Percentiles rank a stretch among this genome's conserved stretches.
Evolutionary conservation across 2,329 filamentous ascomycete genomes (phyloP).

Genomic region (Cytospora paraplurivora): DNA sequence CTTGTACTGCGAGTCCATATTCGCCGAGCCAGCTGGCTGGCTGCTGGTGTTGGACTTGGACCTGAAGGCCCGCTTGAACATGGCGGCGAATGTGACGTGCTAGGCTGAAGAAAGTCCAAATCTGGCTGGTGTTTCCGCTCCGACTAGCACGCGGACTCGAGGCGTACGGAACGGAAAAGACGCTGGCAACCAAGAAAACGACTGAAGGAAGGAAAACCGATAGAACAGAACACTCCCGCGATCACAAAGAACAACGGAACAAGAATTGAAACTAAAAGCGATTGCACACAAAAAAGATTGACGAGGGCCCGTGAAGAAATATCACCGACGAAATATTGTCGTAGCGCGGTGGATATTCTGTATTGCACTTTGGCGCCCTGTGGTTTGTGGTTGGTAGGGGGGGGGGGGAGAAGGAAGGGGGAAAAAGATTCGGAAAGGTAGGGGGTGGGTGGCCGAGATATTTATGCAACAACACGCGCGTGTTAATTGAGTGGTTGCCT

Average conservation of each 20-base stretch:
- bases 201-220: conserved; percentile 50
- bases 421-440: conserved; percentile 40
- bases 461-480: conserved; percentile 32
- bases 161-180: conserved; percentile 33
- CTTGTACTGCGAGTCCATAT: conserved; percentile 52
- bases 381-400: conserved; percentile 54
- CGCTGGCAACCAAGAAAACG: too few species aligned
- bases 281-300: conserved; percentile 46
- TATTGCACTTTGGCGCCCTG: conserved; percentile 59
- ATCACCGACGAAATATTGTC: conserved; percentile 39
- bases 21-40: conserved; percentile 36
- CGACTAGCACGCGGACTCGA: conserved; percentile 36
- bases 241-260: conserved; percentile 39
- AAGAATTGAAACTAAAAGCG: conserved; percentile 40
- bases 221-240: conserved; percentile 33
- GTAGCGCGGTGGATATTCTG: conserved; percentile 55
- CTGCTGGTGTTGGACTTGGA: conserved; percentile 71
- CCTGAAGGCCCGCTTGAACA: conserved; percentile 93
- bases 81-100: conserved; percentile 51
- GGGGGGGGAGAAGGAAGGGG: conserved; percentile 50
- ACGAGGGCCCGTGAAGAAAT: conserved; percentile 58
- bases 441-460: conserved; percentile 42
- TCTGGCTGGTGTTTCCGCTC: conserved; percentile 24
- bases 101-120: conserved; percentile 24
- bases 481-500: conserved; percentile 1